Base-by-base conservation (phyloP, 306 rosid genomes). In the Gleditsia sinensis region DNA sequence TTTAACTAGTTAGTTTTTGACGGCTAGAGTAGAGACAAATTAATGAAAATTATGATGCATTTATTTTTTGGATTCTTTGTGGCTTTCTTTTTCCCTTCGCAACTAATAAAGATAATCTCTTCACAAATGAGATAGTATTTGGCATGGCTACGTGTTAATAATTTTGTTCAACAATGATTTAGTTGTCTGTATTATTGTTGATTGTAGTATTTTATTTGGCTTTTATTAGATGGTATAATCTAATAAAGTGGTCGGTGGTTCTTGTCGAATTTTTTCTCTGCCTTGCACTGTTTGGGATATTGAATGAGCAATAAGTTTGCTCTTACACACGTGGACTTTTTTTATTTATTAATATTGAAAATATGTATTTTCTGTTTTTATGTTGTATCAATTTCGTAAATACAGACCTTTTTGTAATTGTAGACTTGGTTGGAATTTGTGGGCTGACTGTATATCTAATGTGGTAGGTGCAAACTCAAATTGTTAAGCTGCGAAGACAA, bases 391-490 rank as follows among this genome's bases (percentile, higher is more conserved):
- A 32, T 82, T 39, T 54, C 51, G 25, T 9, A 4, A 56, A 1
- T 69, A 7, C 45, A 62, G 14, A 45, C 39, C 67, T 39, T 69
- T 34, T 11, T 6, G 16, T 39, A 5, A 64, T 69, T 60, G 16
- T 37, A 39, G 32, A 43, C 20, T 36, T 63, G 7, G 69, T 62
- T 69, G 4, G 45, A 60, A 66, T 49, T 70, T 74, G 6, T 56
- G 39, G 27, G 80, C 80, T 83, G 80, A 80, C 76, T 59, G 6
- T 72, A 24, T 76, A 59, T 75, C 30, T 66, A 61, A 73, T 77
- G 77, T 87, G 65, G 43, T 82, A 92, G 99, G 97, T 92, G 78
- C 99, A 92, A 92, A 89, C 89, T 77, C 99, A 94, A 83, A 92
- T 92, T 75, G 81, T 84, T 49, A 92, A 87, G 80, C 86, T 92